Evolutionary conservation across 306 rosid genomes (phyloP), one percentile per base, ranked within the genome.

Genomic region (barrel medic (Medicago truncatula)): DNA sequence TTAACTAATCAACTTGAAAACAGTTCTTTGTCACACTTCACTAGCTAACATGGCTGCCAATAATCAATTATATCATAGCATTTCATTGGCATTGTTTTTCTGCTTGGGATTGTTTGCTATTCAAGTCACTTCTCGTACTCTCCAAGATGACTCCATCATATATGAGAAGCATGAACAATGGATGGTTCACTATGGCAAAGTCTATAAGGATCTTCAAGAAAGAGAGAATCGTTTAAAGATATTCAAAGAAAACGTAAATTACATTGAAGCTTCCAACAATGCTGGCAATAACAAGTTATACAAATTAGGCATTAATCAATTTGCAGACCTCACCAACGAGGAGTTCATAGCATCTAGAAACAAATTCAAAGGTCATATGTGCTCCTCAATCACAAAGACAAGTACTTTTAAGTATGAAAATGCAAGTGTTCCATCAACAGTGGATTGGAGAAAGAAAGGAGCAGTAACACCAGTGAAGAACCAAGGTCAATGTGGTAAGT

Each of bases 241-340:
- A 47, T 86, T 75, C 38, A n/a, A 38, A 31, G 73, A 73, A 7
- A 86, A 86, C 11, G 82, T 80, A 7, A 63, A 83, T 6, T 75
- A 74, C n/a, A 70, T 78, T 11, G 83, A 84, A 9, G 23, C 70
- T 12, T 84, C 47, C 25, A 88, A 82, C 58, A 64, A 21, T 25
- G 77, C 39, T 12, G 82, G 52, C 8, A 65, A 64, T 60, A 73
- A 25, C 16, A 59, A 84, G 75, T 57, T 71, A 28, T 85, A 86
- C 74, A 86, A 76, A 67, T 56, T 82, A 8, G 85, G 41, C 71
- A 59, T 77, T 25, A 82, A 82, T 66, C 44, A 58, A 58, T 82
- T 72, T 74, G 82, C 89, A 6, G 87, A 85, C 56, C 87, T 80
- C 17, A 85, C 86, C 14, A 85, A 81, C 2, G 86, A 86, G 8